Evolutionary conservation across 371 early-diverging fungal genomes (phyloP), one percentile per base, ranked within the genome.

Genomic region (Mortierella sp.): DNA sequence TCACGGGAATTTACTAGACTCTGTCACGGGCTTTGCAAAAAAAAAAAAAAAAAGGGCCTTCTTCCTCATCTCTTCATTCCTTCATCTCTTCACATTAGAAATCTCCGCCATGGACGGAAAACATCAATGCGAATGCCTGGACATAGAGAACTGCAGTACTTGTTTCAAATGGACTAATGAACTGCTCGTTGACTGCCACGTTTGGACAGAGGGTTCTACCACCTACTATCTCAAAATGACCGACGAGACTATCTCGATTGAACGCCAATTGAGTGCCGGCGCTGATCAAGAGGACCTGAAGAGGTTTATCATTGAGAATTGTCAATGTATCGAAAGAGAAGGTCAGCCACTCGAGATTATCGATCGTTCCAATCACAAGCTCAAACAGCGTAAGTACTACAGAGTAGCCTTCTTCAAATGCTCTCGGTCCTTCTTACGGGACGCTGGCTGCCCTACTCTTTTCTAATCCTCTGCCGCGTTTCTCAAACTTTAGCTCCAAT

Each of bases 141-240:
- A 60, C 46, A 0, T 60, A 60, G 26, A 21, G 23, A 60, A 46
- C 46, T 60, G 60, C 60, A 46, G 26, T 11, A 60, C 19, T 60
- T 60, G 60, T 46, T 18, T 23, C 11, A 46, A 60, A 25, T 44
- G 60, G 60, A 45, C 60, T 21, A 21, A 7, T 46, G n/a, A 46
- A 25, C 46, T 46, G 46, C 60, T 60, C 46, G 60, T 45, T 23
- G 21, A 60, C 15, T 60, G 60, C 46, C 60, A 60, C 60, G 25
- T 60, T 47, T 60, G 15, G 26, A 47, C 23, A 6, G 60, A 60
- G 25, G 60, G 60, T 14, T 0, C 60, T 16, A 21, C 23, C 60
- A 25, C 26, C 9, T 60, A 60, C 46, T 26, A 25, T 21, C 47
- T 60, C 47, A 37, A 60, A 46, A 46, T 26, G 47, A 60, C 60